Conservation (phyloP, 441 rosid genomes). For the Lepidium campestre region DNA sequence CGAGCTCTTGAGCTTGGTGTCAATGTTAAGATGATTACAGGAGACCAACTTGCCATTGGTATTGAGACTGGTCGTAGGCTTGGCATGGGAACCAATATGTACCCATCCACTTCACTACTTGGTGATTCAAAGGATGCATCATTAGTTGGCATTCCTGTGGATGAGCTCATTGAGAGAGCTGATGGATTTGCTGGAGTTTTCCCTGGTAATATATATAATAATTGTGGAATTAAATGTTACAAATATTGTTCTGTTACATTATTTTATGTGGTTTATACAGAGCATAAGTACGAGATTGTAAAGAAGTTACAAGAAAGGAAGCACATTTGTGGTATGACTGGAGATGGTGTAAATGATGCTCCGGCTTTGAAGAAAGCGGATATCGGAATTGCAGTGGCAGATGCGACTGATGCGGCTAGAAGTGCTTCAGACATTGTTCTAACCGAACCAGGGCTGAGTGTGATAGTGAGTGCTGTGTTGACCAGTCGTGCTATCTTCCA, state of each 20-base stretch:
- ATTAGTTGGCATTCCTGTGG: slow-evolving; percentile 53
- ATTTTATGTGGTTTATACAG: slow-evolving; percentile 28
- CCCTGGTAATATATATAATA: slow-evolving; percentile 50
- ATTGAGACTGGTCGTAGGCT: slow-evolving; percentile 93
- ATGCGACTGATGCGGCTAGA: slow-evolving; percentile 92
- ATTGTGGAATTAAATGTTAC: neutral
- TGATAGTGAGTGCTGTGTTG: slow-evolving; percentile 75
- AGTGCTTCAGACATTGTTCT: slow-evolving; percentile 86
- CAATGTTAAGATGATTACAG: slow-evolving; percentile 95
- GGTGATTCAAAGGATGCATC: slow-evolving; percentile 55
- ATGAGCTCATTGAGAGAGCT: slow-evolving; percentile 80
- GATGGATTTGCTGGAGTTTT: slow-evolving; percentile 96
- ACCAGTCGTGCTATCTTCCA: slow-evolving; percentile 96
- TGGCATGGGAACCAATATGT: slow-evolving; percentile 95
- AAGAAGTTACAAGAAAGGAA: slow-evolving; percentile 77
- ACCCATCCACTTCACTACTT: slow-evolving; percentile 83
- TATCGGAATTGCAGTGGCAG: slow-evolving; percentile 88
- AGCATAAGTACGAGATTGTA: slow-evolving; percentile 91
- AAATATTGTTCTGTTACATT: neutral
- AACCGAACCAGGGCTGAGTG: slow-evolving; percentile 89
- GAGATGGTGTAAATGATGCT: slow-evolving; percentile 94
- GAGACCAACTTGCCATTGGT: slow-evolving; percentile 94
- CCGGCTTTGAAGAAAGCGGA: slow-evolving; percentile 90
- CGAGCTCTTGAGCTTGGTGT: slow-evolving; percentile 92
- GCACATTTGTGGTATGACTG: slow-evolving; percentile 94